Base-by-base conservation (phyloP, 805 yeast species). In the Wickerhamiella cacticola region DNA sequence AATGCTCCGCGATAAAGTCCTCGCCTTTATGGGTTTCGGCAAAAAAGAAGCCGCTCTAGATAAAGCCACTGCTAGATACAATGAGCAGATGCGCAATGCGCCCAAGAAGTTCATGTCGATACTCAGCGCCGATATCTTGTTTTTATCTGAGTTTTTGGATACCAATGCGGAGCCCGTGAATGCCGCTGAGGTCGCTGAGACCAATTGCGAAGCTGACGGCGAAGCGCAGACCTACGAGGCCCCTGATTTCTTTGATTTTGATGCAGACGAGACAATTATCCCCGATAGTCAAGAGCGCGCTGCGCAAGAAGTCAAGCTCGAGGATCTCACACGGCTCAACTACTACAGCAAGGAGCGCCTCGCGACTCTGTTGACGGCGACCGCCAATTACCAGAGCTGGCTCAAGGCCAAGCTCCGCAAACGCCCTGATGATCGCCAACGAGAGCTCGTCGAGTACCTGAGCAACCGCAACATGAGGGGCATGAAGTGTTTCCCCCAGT, bases 1-100 rank as follows among this genome's bases (percentile, higher is more conserved):
- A 36, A 36, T 36, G 41, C 41, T 36, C 26, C 41, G 41, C 41
- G 15, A 36, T 36, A 36, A 36, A 22, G 5, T 36, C 21, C 25
- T 21, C 16, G 18, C 41, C 5, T 23, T 39, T 5, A 8, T 39
- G 12, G 29, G 29, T 23, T 39, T 23, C 29, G 15, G 24, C n/a
- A 15, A 7, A 15, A 19, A 23, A 13, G 42, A 39, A 3, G 9
- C 42, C 3, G 21, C 19, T 7, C 18, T 23, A 19, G 42, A 39
- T 5, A 22, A n/a, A 24, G 42, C 42, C 28, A 21, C 15, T 6
- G 29, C 28, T n/a, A 6, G 5, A 13, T 16, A 39, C 29, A 19
- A 28, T 12, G 29, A 39, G 6, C 23, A 8, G 21, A 39, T 39
- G 19, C 23, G 29, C 19, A 22, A 39, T 4, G 28, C 42, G 19